These are phyloP conservation scores for Pouteria campechiana DNA, from an alignment of 179 eudicot species.

Conservation along the genomic window DNA sequence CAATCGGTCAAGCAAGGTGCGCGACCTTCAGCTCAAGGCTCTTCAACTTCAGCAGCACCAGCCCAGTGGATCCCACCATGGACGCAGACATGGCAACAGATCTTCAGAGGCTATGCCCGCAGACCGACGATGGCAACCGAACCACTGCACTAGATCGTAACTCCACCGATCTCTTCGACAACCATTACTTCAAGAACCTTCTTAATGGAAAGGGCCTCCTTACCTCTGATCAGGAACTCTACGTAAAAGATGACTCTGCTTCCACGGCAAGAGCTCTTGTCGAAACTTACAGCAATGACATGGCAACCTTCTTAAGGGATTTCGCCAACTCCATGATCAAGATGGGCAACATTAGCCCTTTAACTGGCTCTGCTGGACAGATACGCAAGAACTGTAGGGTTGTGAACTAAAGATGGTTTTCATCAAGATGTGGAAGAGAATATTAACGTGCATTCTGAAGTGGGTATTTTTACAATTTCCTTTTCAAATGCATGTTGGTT, in stretches of 20 bases:
- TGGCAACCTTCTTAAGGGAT: constrained; percentile 6
- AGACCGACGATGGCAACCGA: constrained; percentile 43
- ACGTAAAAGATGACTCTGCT: constrained; percentile 14
- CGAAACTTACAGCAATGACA: constrained; percentile 10
- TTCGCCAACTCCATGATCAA: constrained; percentile 18
- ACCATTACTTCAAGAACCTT: constrained; percentile 42
- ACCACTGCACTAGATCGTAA: constrained; percentile 52
- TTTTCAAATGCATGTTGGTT: too few relatives aligned
- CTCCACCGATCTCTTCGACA: constrained; percentile 57
- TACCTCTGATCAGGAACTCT: constrained; percentile 28
- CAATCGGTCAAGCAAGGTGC: constrained; percentile 71
- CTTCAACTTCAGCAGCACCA: constrained; percentile 48
- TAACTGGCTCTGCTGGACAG: constrained; percentile 18
- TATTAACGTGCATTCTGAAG: too few relatives aligned
- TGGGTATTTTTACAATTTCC: too few relatives aligned
- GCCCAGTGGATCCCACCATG: constrained; percentile 47
- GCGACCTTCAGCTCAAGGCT: constrained; percentile 41
- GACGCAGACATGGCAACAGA: constrained; percentile 25
- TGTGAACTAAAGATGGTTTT: too few relatives aligned
- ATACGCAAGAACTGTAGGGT: constrained; percentile 19
- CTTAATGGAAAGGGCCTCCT: constrained; percentile 22
- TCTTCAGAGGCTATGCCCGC: constrained; percentile 51
- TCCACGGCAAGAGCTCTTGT: constrained; percentile 19
- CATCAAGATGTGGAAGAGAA: too few relatives aligned
- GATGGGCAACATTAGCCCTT: constrained; percentile 18